Conservation (phyloP, 2,329 filamentous ascomycete genomes). For the Aspergillus pseudoviridinutans region DNA sequence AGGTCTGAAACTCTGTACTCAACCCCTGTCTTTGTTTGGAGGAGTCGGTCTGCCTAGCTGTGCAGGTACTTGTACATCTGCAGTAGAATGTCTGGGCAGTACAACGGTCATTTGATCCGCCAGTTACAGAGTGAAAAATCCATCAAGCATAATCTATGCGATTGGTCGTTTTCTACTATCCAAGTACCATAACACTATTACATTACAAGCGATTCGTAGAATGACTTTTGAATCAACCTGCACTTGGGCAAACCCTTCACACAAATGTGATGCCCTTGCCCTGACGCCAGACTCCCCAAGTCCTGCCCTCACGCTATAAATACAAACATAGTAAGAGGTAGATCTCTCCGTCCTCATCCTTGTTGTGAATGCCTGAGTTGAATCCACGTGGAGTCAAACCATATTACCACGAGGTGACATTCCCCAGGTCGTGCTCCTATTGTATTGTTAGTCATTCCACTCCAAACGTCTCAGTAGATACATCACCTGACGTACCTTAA, state of each 20-base stretch:
- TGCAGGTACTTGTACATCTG: neutral
- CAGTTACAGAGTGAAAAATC: neutral
- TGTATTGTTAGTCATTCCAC: constrained; percentile 9
- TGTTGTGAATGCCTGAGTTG: neutral
- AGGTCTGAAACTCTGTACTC: neutral
- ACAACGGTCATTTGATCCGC: neutral
- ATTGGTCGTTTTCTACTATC: neutral
- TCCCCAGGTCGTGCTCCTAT: constrained; percentile 38
- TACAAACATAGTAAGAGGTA: constrained; percentile 9
- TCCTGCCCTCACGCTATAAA: constrained; percentile 19
- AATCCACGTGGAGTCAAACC: neutral
- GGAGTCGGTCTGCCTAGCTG: neutral
- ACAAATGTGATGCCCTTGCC: neutral
- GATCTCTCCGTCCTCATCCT: neutral
- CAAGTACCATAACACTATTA: neutral
- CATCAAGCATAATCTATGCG: neutral
- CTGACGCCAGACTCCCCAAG: constrained; percentile 9
- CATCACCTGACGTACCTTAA: constrained; percentile 59
- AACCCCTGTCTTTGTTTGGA: neutral
- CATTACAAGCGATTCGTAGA: neutral
- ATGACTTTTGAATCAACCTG: neutral
- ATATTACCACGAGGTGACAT: constrained; percentile 28
- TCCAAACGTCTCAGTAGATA: neutral
- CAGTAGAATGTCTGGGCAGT: neutral
- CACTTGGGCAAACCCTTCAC: neutral